phyloP scores from a whole-genome alignment of 208 protist genomes.

The Phytomonas sp. region DNA sequence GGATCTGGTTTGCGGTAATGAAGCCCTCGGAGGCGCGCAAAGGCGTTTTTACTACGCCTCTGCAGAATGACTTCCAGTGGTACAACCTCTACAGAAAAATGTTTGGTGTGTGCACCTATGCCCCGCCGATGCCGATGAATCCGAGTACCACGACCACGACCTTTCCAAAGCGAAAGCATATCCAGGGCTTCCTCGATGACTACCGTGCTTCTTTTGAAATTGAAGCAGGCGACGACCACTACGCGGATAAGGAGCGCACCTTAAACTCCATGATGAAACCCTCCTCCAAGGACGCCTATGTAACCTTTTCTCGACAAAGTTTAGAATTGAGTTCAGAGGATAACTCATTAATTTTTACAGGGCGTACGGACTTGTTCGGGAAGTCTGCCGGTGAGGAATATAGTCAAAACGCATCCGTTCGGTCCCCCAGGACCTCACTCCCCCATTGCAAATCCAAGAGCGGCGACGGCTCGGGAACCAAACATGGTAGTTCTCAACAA shows the following conservation, averaged over 20 bases:
- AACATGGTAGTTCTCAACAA: neutral
- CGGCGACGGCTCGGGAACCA: neutral
- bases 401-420: neutral
- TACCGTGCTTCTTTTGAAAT: constrained; percentile 7
- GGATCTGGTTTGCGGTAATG: neutral
- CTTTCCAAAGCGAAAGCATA: constrained; percentile 22
- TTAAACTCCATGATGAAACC: neutral
- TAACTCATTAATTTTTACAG: neutral
- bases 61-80: constrained; percentile 80
- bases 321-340: neutral
- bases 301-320: neutral
- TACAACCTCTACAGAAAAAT: constrained; percentile 68
- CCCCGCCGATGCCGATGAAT: constrained; percentile 60
- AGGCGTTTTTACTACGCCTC: constrained; percentile 25
- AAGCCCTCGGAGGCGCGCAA: neutral
- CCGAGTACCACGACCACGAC: constrained; percentile 28
- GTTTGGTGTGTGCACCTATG: constrained; percentile 65
- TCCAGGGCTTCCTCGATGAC: neutral
- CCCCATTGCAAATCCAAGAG: neutral
- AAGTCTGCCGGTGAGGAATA: neutral
- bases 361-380: neutral
- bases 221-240: neutral
- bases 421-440: neutral
- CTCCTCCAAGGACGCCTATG: neutral
- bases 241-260: constrained; percentile 12